Evolutionary conservation across 2,329 filamentous ascomycete genomes (phyloP).

Genomic region (Dryadomyces sulphureus): DNA sequence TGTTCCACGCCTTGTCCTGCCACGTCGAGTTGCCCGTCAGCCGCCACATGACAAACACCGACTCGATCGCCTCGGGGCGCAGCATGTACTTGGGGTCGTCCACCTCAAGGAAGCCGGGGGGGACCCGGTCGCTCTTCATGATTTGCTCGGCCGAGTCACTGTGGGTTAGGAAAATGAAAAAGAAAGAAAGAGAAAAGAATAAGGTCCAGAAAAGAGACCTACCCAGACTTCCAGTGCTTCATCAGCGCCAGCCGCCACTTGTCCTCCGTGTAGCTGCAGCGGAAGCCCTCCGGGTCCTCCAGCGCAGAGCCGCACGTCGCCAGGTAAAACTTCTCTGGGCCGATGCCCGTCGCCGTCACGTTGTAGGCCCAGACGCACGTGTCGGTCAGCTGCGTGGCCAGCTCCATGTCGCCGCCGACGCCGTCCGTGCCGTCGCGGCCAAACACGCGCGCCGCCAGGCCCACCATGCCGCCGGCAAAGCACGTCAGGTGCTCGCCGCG

Average conservation of each 20-base stretch:
- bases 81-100: constrained; percentile 47
- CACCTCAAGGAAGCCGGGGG: constrained; percentile 40
- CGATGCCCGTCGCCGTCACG: constrained; percentile 40
- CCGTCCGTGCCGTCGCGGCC: constrained; percentile 22
- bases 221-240: constrained; percentile 7
- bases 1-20: constrained; percentile 57
- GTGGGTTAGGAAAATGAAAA: neutral
- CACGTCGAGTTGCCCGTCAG: constrained; percentile 52
- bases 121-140: constrained; percentile 29
- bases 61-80: constrained; percentile 67
- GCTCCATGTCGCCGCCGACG: constrained; percentile 32
- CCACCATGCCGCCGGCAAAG: constrained; percentile 53
- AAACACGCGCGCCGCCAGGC: constrained; percentile 44
- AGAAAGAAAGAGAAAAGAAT: no score
- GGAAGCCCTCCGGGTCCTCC: constrained; percentile 11
- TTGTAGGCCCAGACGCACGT: constrained; percentile 52
- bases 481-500: constrained; percentile 43
- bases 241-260: constrained; percentile 14
- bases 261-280: constrained; percentile 13
- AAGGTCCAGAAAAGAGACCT: no score
- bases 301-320: constrained; percentile 19
- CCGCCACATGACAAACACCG: constrained; percentile 64
- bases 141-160: constrained; percentile 11
- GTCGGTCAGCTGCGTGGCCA: constrained; percentile 44
- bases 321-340: constrained; percentile 44